phyloP scores from a whole-genome alignment of 129 eudicot species.

The Smallanthus sonchifolius region DNA sequence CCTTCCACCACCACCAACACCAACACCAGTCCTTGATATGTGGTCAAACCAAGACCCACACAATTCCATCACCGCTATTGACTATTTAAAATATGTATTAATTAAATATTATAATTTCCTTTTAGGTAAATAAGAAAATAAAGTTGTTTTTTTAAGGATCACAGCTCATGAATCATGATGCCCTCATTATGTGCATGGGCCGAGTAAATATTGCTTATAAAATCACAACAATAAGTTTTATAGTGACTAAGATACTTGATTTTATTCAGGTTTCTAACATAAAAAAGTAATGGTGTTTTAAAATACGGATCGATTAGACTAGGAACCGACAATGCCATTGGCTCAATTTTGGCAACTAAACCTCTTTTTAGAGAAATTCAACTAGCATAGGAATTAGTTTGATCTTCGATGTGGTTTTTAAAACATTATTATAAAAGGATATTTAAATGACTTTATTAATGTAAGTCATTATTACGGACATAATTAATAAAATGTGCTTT shows the following conservation, averaged over 20 bases:
- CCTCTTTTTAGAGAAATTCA: too few species aligned
- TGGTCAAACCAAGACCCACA: conserved; percentile 20
- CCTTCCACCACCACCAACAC: conserved; percentile 17
- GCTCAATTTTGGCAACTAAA: too few species aligned
- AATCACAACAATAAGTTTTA: background rate
- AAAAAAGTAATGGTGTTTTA: background rate
- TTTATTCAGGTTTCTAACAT: background rate
- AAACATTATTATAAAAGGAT: too few species aligned
- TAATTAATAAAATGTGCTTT: too few species aligned
- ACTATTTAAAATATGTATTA: background rate
- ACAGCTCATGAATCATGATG: conserved; percentile 8
- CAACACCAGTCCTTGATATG: conserved; percentile 7
- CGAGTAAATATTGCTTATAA: background rate
- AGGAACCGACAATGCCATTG: too few species aligned
- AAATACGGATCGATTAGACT: background rate
- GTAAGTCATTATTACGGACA: too few species aligned
- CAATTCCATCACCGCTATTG: background rate
- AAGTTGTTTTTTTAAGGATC: background rate
- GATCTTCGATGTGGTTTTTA: too few species aligned
- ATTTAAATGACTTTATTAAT: too few species aligned
- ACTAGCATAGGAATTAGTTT: too few species aligned
- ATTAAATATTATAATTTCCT: background rate
- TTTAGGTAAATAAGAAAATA: background rate
- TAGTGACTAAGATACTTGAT: background rate
- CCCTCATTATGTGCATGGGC: background rate